Percentiles rank a stretch among this genome's conserved stretches.
These are phyloP conservation scores for Rubia peregrina DNA, from an alignment of 305 asterid genomes.

Conservation along the genomic window DNA sequence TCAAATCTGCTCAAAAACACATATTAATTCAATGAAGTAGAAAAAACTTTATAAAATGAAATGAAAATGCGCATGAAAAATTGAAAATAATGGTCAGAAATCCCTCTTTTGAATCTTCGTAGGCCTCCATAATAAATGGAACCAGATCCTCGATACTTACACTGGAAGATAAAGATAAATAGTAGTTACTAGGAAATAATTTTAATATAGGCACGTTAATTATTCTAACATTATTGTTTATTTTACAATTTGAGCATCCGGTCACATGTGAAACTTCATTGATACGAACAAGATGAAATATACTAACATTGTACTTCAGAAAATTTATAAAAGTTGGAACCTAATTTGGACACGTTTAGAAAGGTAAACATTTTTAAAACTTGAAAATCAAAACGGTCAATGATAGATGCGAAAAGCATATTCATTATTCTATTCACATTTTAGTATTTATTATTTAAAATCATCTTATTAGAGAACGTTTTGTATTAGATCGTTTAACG, in stretches of 20 bases:
- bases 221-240: background rate
- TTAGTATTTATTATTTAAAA: no score
- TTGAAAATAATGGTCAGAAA: no score
- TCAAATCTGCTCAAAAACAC: no score
- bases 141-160: no score
- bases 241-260: background rate
- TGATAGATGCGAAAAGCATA: background rate
- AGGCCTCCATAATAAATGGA: no score
- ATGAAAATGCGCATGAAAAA: no score
- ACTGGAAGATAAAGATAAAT: background rate
- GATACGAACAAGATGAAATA: background rate
- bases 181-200: background rate
- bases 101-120: no score
- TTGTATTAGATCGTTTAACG: no score
- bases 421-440: background rate
- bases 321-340: background rate
- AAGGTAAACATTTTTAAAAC: no score
- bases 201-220: background rate
- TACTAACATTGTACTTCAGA: background rate
- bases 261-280: background rate
- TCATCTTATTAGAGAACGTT: no score
- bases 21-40: no score
- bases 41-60: no score
- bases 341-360: background rate
- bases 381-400: background rate